Evolutionary conservation across 345 rosid species (phyloP), one percentile per base, ranked within the genome.

Genomic region (Psidium friedrichsthalianum): DNA sequence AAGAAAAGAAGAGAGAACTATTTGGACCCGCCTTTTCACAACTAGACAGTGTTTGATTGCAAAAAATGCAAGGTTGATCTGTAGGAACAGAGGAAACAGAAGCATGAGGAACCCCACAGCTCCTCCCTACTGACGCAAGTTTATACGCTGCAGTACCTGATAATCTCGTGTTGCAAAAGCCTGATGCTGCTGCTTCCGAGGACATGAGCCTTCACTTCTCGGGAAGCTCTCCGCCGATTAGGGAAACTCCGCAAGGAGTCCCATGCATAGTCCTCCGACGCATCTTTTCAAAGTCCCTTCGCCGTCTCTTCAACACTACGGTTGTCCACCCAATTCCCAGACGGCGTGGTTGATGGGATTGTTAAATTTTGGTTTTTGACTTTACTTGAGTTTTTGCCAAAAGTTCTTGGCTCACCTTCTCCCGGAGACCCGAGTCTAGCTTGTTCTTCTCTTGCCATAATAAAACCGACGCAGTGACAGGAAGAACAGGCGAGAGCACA

Each of bases 291-390:
- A 83, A 90, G 85, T 91, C 93, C 83, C n/a, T n/a, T 90, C 53
- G 53, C n/a, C 57, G 82, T 88, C 89, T 91, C 90, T 93, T 92
- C 36, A 91, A 83, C 86, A 90, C 94, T 64, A 93, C 88, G 82
- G n/a, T n/a, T 91, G 95, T 27, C 93, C 93, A 47, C 94, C 86
- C 25, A 90, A 91, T 85, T 92, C 94, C 93, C 94, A 91, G 57
- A 87, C 88, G 0, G 92, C 92, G 25, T n/a, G n/a, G n/a, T n/a
- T n/a, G n/a, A n/a, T n/a, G n/a, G n/a, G n/a, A n/a, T n/a, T n/a
- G n/a, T n/a, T n/a, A n/a, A n/a, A n/a, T n/a, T n/a, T n/a, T n/a
- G n/a, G n/a, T n/a, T n/a, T n/a, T n/a, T n/a, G 94, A 91, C 82
- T 91, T 92, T 80, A 90, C 93, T 82, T 87, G 91, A n/a, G 92